Evolutionary conservation across 176 grass and related monocot genomes (phyloP).

Genomic region (Phoenix roebelenii): DNA sequence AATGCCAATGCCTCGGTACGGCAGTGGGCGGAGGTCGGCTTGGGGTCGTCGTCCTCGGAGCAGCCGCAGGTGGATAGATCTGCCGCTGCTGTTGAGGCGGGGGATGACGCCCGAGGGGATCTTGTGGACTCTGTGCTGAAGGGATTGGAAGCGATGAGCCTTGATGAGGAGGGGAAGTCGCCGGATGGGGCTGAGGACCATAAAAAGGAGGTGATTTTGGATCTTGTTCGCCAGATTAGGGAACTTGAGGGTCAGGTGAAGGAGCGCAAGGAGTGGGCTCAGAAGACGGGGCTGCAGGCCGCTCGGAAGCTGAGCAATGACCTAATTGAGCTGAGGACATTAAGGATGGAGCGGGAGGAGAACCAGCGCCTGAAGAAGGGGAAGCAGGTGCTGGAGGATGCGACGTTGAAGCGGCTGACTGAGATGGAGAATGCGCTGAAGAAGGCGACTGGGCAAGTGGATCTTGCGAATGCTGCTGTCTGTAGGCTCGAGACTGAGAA

Average conservation of each 20-base stretch:
- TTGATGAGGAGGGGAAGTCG: slow-evolving; percentile 33
- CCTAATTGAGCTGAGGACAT: slow-evolving; percentile 59
- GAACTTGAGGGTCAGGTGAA: slow-evolving; percentile 76
- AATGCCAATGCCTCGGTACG: background rate
- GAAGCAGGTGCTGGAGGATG: slow-evolving; percentile 55
- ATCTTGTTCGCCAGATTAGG: slow-evolving; percentile 58
- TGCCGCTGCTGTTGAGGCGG: background rate
- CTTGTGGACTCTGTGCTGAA: slow-evolving; percentile 34
- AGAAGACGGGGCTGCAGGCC: slow-evolving; percentile 77
- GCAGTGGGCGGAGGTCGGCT: background rate
- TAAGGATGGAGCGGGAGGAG: slow-evolving; percentile 75
- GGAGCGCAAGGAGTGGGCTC: slow-evolving; percentile 89
- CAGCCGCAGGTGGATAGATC: slow-evolving; percentile 15
- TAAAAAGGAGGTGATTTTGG: slow-evolving; percentile 48
- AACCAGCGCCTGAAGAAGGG: slow-evolving; percentile 70
- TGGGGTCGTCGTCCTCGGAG: background rate
- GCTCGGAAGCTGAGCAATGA: slow-evolving; percentile 83
- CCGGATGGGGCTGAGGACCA: slow-evolving; percentile 29
- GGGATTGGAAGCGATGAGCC: slow-evolving; percentile 44
- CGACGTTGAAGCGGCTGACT: slow-evolving; percentile 56
- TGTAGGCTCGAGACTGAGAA: slow-evolving; percentile 79
- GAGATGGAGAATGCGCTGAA: slow-evolving; percentile 78
- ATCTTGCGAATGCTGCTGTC: slow-evolving; percentile 60
- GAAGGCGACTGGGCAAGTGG: slow-evolving; percentile 80
- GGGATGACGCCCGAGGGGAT: slow-evolving; percentile 2